phyloP scores from a whole-genome alignment of 2,329 filamentous ascomycete genomes.

The Penicillium italicum region DNA sequence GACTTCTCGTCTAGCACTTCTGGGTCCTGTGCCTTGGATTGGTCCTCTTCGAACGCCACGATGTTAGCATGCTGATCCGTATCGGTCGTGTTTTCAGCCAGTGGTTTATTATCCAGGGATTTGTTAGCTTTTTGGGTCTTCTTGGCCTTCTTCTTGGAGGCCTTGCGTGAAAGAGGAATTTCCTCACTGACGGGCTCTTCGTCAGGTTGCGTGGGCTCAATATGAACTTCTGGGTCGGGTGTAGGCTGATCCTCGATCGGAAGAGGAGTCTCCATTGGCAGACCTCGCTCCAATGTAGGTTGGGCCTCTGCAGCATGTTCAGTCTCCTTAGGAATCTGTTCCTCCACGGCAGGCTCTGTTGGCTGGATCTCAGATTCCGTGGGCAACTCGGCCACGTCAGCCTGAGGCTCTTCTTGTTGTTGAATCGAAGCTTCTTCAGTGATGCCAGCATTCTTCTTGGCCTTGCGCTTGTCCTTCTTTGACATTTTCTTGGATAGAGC shows the following conservation, averaged over 20 bases:
- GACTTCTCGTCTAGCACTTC: slow-evolving; percentile 1
- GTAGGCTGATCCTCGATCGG: neutral
- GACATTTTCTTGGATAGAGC: slow-evolving; percentile 19
- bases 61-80: neutral
- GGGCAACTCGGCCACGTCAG: neutral
- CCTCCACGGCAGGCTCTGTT: neutral
- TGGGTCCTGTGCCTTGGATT: neutral
- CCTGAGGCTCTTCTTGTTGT: neutral
- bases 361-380: neutral
- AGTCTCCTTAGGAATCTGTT: neutral
- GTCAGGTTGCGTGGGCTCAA: slow-evolving; percentile 2
- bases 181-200: slow-evolving; percentile 4
- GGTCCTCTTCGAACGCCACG: slow-evolving; percentile 6
- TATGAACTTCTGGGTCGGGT: neutral
- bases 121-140: slow-evolving; percentile 26
- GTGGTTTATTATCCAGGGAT: neutral
- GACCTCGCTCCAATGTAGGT: neutral
- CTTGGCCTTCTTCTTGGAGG: slow-evolving; percentile 36
- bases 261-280: neutral
- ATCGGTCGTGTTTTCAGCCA: neutral
- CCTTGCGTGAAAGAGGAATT: slow-evolving; percentile 17
- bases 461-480: slow-evolving; percentile 26
- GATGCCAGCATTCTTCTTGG: slow-evolving; percentile 15
- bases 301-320: neutral
- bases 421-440: slow-evolving; percentile 1